A percentile compares a stretch with the other conserved stretches of the same genome.
These are phyloP conservation scores for Zizania latifolia DNA, from an alignment of 176 grass and related monocot species.

Conservation along the genomic window DNA sequence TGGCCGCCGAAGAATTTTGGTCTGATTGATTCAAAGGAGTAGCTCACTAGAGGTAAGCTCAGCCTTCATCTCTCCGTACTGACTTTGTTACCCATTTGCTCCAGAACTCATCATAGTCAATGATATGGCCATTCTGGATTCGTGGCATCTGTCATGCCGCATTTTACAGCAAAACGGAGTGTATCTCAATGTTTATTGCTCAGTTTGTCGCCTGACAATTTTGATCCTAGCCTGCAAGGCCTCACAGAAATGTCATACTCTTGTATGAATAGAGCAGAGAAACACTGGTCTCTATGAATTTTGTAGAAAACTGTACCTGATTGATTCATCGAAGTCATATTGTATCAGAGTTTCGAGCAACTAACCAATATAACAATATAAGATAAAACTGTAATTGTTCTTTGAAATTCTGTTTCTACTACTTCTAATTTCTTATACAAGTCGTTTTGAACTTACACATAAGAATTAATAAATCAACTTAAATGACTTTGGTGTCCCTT, in stretches of 20 bases:
- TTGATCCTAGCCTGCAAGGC: not conserved
- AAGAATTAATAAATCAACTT: too few relatives aligned
- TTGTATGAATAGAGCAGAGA: not conserved
- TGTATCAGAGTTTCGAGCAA: not conserved
- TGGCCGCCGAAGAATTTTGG: slow-evolving; percentile 48
- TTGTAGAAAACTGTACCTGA: not conserved
- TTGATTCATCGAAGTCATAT: not conserved
- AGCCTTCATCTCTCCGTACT: not conserved
- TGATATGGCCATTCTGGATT: not conserved
- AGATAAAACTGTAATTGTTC: not conserved
- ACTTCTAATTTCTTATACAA: too few relatives aligned
- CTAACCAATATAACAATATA: too few relatives aligned
- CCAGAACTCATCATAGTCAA: not conserved
- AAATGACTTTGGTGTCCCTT: too few relatives aligned
- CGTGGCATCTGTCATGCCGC: not conserved
- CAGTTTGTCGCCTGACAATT: not conserved
- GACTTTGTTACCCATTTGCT: not conserved
- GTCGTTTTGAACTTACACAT: too few relatives aligned
- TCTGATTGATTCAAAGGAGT: slow-evolving; percentile 34
- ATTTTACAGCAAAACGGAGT: not conserved
- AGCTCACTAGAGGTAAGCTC: slow-evolving; percentile 20
- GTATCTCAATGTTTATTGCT: not conserved
- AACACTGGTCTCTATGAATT: not conserved
- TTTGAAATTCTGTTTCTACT: too few relatives aligned
- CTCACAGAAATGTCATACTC: not conserved